These are phyloP conservation scores for Suillus luteus DNA, from an alignment of 768 basidiomycete species.

Conservation along the genomic window DNA sequence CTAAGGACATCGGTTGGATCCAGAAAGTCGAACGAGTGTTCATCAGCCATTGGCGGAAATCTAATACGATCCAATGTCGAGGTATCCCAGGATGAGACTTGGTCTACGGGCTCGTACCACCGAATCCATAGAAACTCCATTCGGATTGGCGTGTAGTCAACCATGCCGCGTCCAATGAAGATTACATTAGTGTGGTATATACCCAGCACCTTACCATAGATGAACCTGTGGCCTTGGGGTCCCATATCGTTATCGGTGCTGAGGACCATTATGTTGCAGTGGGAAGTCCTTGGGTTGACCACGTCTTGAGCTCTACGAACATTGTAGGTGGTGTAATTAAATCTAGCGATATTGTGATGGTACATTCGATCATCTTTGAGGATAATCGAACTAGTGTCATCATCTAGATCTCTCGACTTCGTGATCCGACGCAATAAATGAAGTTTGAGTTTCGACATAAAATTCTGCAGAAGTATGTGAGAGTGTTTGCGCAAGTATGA, in stretches of 20 bases:
- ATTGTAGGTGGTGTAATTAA: conserved; percentile 9
- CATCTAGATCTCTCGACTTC: too few species aligned
- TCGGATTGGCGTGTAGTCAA: background rate
- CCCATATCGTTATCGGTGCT: background rate
- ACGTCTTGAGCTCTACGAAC: background rate
- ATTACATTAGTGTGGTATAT: conserved; percentile 5
- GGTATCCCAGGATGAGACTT: background rate
- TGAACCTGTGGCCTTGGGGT: background rate
- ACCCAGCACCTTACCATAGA: conserved; percentile 5
- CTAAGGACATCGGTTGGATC: conserved; percentile 5
- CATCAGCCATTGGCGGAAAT: background rate
- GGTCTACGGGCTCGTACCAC: conserved; percentile 1
- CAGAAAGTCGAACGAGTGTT: conserved; percentile 7
- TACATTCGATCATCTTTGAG: background rate
- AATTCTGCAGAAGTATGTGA: background rate
- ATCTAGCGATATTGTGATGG: background rate
- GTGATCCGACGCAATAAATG: background rate
- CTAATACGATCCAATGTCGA: background rate
- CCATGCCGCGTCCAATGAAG: background rate
- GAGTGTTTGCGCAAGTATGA: background rate
- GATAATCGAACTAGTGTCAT: background rate
- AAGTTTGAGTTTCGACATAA: background rate
- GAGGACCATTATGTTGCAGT: background rate
- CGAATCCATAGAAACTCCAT: conserved; percentile 10
- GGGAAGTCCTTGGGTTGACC: background rate